Conservation (phyloP, 176 grass and related monocot species). For the Carex myosuroides region DNA sequence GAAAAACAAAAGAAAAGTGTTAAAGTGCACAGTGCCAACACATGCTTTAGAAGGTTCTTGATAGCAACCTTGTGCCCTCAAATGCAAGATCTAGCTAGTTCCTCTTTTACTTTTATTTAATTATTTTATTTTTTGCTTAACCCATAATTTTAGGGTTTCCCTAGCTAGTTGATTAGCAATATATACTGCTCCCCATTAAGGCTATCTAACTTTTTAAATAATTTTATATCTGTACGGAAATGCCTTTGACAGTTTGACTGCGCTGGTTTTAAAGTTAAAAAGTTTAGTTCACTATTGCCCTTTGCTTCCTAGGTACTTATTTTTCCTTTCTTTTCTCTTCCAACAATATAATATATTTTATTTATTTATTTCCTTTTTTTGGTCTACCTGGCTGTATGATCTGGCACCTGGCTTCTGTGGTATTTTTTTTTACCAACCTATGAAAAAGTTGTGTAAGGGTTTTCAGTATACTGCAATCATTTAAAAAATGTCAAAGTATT, state of each 20-base stretch:
- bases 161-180: neutral
- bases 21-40: conserved; percentile 8
- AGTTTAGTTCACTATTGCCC: neutral
- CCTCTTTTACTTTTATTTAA: neutral
- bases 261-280: neutral
- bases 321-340: neutral
- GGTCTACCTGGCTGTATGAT: neutral
- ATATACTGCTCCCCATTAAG: neutral
- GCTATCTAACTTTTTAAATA: neutral
- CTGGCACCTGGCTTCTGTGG: neutral
- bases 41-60: conserved; percentile 17
- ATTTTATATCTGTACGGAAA: neutral
- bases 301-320: neutral
- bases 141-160: neutral
- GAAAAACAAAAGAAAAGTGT: conserved; percentile 12
- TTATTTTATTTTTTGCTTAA: neutral
- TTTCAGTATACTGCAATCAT: neutral
- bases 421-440: neutral
- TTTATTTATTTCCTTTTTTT: neutral
- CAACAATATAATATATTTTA: neutral
- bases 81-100: conserved; percentile 7
- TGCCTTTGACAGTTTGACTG: neutral
- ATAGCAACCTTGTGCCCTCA: neutral
- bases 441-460: neutral
- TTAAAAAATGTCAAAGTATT: neutral